Conservation (phyloP, 2,329 filamentous ascomycete genomes). For the Celoporthe dispersa region DNA sequence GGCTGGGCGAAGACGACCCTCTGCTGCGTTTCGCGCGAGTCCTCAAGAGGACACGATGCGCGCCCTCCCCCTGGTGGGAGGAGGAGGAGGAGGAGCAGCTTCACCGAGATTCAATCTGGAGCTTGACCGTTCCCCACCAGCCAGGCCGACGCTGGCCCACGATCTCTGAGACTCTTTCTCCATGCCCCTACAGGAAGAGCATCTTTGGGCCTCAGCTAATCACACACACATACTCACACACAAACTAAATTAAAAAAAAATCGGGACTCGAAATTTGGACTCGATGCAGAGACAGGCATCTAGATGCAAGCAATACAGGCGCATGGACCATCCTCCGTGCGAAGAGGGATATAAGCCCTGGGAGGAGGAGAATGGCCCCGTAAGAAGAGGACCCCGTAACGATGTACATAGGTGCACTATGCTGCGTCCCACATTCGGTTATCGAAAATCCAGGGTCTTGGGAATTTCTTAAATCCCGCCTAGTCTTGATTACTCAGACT, state of each 20-base stretch:
- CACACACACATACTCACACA: no score
- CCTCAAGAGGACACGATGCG: neutral
- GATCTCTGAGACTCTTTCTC: neutral
- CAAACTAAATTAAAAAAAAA: neutral
- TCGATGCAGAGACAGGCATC: constrained; percentile 15
- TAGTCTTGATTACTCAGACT: neutral
- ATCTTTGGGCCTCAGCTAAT: no score
- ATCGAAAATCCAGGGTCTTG: constrained; percentile 5
- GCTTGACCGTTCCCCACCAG: neutral
- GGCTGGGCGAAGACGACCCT: neutral
- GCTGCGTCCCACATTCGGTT: constrained; percentile 4
- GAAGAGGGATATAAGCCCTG: neutral
- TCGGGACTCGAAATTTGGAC: neutral
- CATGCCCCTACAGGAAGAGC: no score
- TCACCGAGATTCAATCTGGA: constrained; percentile 2
- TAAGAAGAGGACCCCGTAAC: neutral
- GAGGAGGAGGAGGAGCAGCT: neutral
- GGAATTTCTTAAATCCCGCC: constrained; percentile 11
- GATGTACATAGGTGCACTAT: neutral
- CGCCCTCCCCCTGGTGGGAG: neutral
- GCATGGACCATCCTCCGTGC: constrained; percentile 12
- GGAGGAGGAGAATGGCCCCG: neutral
- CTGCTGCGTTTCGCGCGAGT: constrained; percentile 11
- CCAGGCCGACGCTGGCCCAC: neutral
- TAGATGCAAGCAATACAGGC: constrained; percentile 10